Evolutionary conservation across 192 early-diverging fungal species (phyloP), one percentile per base, ranked within the genome.

Genomic region (Coemansia biformis): DNA sequence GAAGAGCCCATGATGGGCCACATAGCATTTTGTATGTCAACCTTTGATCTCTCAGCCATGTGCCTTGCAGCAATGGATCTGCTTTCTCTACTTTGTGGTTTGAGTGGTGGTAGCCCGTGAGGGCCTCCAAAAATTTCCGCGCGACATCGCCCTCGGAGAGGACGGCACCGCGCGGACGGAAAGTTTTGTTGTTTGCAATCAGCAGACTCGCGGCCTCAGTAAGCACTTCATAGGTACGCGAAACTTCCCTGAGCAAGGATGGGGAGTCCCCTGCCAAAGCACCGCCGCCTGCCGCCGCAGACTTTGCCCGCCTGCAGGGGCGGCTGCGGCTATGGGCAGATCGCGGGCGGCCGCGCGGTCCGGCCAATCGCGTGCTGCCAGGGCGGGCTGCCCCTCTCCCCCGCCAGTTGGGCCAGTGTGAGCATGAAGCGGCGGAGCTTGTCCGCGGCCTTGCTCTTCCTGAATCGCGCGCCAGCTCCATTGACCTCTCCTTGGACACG

Each of bases 111-210:
- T 19, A 51, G 45, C 29, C 44, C 55, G 31, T 46, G 40, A 38
- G 63, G 57, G 52, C 68, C 42, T 63, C 56, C 68, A 72, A 72
- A 72, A 72, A 72, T 72, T 72, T 72, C 68, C 57, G 37, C 52
- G 54, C 28, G 21, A 38, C 31, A n/a, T 18, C 40, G 19, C 56
- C 45, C n/a, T n/a, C n/a, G n/a, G n/a, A 22, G 18, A 36, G 49
- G 43, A 28, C 29, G 30, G 38, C 46, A 51, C 67, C 26, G 44
- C 43, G 40, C 28, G 32, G 60, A 64, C 64, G 57, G 50, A 56
- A 37, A 30, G n/a, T n/a, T n/a, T n/a, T n/a, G n/a, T 36, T 52
- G 57, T 72, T 72, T 72, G 68, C 68, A 60, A 56, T 60, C 48
- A 72, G 61, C 61, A 64, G 59, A 46, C 38, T 53, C 61, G 43